Evolutionary conservation across 148 eudicot species (phyloP).

Genomic region (Nepenthes mirabilis): DNA sequence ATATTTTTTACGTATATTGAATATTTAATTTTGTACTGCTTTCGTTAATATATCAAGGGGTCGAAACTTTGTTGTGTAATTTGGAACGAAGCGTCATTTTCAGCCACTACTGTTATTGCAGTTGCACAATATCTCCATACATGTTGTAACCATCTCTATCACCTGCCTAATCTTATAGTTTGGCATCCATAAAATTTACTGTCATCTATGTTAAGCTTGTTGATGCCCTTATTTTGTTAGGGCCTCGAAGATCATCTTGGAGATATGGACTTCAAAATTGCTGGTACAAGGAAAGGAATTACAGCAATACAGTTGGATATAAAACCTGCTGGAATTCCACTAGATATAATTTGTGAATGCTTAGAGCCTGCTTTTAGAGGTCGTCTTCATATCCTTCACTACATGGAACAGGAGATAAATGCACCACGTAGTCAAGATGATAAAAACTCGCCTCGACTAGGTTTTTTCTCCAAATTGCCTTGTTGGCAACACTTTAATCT

Average conservation of each 20-base stretch:
- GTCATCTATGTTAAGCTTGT: neutral
- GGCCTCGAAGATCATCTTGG: constrained; percentile 98
- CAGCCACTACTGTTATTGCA: too few species aligned
- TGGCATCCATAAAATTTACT: neutral
- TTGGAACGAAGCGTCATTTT: too few species aligned
- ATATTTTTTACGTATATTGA: too few species aligned
- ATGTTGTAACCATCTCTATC: too few species aligned
- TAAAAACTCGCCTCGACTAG: constrained; percentile 58
- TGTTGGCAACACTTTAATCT: neutral
- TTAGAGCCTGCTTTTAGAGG: constrained; percentile 76
- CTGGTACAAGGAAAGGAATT: constrained; percentile 89
- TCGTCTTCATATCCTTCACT: constrained; percentile 82
- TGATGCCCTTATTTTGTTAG: constrained; percentile 16
- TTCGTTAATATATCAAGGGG: too few species aligned
- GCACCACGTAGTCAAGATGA: constrained; percentile 59
- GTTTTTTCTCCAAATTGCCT: constrained; percentile 14
- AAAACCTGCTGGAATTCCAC: constrained; percentile 95
- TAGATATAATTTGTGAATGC: constrained; percentile 79
- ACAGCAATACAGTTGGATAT: constrained; percentile 96
- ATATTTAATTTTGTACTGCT: too few species aligned
- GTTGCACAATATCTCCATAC: too few species aligned
- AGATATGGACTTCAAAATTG: constrained; percentile 97
- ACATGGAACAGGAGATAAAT: constrained; percentile 72
- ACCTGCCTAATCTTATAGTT: too few species aligned
- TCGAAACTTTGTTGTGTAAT: too few species aligned